phyloP scores from a whole-genome alignment of 2,329 filamentous ascomycete species.

The Stagonosporopsis chrysanthemi region DNA sequence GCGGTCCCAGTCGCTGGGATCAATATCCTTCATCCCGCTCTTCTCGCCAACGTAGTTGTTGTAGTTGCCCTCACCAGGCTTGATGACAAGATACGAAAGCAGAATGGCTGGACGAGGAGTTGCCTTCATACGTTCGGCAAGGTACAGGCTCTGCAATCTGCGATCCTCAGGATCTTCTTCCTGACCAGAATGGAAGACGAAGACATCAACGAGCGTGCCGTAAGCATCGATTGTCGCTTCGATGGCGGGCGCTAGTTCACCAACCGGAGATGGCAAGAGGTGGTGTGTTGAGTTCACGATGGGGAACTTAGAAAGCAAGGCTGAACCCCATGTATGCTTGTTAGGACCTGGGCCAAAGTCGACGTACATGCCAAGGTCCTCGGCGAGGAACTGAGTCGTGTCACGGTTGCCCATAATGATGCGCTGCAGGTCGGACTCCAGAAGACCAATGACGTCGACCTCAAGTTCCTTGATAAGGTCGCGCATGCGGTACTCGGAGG shows the following conservation, averaged over 20 bases:
- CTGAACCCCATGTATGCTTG: constrained; percentile 98
- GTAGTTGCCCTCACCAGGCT: constrained; percentile 91
- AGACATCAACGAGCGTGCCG: constrained; percentile 87
- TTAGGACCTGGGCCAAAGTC: constrained; percentile 97
- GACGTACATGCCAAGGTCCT: constrained; percentile 98
- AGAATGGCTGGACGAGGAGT: constrained; percentile 82
- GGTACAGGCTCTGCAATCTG: constrained; percentile 83
- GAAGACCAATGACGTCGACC: constrained; percentile 92
- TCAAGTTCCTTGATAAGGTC: constrained; percentile 93
- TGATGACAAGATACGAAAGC: constrained; percentile 90
- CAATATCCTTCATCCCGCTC: constrained; percentile 95
- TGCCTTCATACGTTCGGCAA: constrained; percentile 86
- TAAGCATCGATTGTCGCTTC: constrained; percentile 96
- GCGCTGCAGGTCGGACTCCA: constrained; percentile 91
- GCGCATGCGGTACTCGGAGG: constrained; percentile 90
- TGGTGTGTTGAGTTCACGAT: constrained; percentile 98
- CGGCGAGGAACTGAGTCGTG: constrained; percentile 90
- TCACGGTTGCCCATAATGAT: constrained; percentile 99
- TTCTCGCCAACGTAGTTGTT: constrained; percentile 88
- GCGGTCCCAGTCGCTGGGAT: constrained; percentile 89
- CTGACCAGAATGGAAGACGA: constrained; percentile 98
- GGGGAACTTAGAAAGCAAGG: constrained; percentile 93
- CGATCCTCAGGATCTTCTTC: constrained; percentile 95
- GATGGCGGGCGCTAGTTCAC: constrained; percentile 93
- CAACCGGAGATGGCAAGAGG: constrained; percentile 88